Percentiles rank a stretch among this genome's conserved stretches.
These are phyloP conservation scores for Plectranthus barbatus DNA, from an alignment of 257 asterid genomes.

Conservation along the genomic window DNA sequence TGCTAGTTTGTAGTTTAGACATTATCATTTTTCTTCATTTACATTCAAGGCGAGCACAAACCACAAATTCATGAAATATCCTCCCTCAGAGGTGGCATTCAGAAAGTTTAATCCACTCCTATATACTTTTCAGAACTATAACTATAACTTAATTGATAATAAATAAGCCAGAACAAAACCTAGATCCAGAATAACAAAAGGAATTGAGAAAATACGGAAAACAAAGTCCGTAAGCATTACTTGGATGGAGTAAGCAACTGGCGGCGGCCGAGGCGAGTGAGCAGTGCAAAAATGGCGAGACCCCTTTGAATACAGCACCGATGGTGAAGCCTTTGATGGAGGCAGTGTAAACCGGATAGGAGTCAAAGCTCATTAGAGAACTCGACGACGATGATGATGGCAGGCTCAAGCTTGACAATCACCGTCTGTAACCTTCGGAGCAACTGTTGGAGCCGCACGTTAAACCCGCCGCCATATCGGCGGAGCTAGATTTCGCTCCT, in stretches of 20 bases:
- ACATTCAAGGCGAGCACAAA: too few relatives aligned
- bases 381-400: conserved; percentile 81
- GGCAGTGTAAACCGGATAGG: conserved; percentile 86
- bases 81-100: too few relatives aligned
- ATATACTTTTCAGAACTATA: neutral
- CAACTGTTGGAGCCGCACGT: conserved; percentile 40
- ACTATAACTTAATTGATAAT: neutral
- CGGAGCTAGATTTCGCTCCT: conserved; percentile 13
- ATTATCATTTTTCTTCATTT: too few relatives aligned
- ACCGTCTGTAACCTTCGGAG: conserved; percentile 33
- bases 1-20: too few relatives aligned
- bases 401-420: conserved; percentile 36
- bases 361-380: conserved; percentile 83
- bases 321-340: conserved; percentile 85
- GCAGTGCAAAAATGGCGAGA: conserved; percentile 69
- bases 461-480: conserved; percentile 25
- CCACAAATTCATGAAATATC: too few relatives aligned
- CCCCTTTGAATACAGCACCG: conserved; percentile 92
- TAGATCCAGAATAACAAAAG: conserved; percentile 3
- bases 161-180: neutral
- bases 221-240: conserved; percentile 27
- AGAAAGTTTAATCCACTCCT: too few relatives aligned
- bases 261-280: conserved; percentile 80
- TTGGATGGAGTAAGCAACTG: conserved; percentile 51
- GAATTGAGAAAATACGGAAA: neutral